phyloP scores from a whole-genome alignment of 768 basidiomycete species.

The Suillus subaureus region DNA sequence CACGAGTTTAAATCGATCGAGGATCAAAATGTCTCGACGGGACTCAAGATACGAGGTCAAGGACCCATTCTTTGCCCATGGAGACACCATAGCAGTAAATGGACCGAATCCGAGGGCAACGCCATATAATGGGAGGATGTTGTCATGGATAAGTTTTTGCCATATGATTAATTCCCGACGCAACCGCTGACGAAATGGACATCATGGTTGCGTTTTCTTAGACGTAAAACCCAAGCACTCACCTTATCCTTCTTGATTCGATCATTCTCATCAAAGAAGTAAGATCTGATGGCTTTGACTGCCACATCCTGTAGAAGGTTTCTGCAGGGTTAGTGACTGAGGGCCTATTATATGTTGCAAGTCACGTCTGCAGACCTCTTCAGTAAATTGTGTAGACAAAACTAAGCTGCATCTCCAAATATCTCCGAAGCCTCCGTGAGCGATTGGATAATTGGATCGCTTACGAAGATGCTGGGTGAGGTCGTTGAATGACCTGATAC shows the following conservation, averaged over 20 bases:
- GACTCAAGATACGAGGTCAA: constrained; percentile 19
- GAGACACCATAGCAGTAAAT: constrained; percentile 25
- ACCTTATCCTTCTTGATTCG: constrained; percentile 8
- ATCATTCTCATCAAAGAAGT: constrained; percentile 6
- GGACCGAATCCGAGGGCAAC: constrained; percentile 24
- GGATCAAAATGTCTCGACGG: constrained; percentile 9
- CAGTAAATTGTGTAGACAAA: neutral
- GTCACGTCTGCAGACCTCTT: neutral
- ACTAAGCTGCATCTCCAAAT: constrained; percentile 9
- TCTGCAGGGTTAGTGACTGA: neutral
- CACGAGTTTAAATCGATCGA: constrained; percentile 22
- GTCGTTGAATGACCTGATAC: neutral
- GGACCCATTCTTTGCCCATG: constrained; percentile 24
- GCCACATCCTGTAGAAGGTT: neutral
- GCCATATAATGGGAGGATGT: constrained; percentile 25
- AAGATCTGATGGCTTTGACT: constrained; percentile 12
- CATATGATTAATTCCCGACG: constrained; percentile 26
- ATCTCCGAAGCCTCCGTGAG: constrained; percentile 12
- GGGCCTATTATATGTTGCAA: neutral
- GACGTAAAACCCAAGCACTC: neutral
- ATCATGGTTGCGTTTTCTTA: neutral
- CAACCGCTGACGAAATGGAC: constrained; percentile 14
- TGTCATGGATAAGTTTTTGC: constrained; percentile 20
- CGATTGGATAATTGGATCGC: constrained; percentile 1
- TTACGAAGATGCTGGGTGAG: constrained; percentile 6